phyloP scores from a whole-genome alignment of 2,329 filamentous ascomycete species.

The Colletotrichum sp. region DNA sequence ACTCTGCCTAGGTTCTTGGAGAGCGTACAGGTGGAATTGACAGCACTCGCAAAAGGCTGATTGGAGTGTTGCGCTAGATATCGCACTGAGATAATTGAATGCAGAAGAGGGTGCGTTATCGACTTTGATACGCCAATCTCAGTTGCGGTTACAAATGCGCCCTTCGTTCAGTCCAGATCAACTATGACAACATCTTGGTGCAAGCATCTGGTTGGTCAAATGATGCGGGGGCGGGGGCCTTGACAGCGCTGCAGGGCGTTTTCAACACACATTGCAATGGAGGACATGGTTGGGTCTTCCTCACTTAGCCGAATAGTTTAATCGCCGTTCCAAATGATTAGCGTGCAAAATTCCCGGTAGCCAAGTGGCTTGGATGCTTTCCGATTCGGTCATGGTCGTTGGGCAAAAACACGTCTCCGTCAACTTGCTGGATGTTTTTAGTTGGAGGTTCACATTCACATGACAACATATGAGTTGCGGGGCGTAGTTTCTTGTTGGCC shows the following conservation, averaged over 20 bases:
- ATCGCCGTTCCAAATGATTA: not conserved
- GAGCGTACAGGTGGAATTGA: not conserved
- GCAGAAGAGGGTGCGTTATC: not conserved
- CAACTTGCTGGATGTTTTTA: not conserved
- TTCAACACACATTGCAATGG: not conserved
- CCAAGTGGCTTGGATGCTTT: not conserved
- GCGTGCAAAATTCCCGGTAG: accelerated
- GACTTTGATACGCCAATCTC: not conserved
- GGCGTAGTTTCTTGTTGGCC: not conserved
- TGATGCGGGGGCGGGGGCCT: not conserved
- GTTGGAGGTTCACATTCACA: not conserved
- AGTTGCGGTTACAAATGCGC: not conserved
- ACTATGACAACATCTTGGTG: not conserved
- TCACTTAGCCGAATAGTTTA: not conserved
- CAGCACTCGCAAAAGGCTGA: not conserved
- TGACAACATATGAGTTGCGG: not conserved
- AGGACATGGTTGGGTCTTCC: not conserved
- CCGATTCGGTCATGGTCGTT: not conserved
- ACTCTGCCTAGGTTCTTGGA: not conserved
- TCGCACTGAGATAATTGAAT: not conserved
- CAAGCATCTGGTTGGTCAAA: not conserved
- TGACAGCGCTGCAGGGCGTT: not conserved
- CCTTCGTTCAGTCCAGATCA: not conserved
- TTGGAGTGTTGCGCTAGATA: not conserved
- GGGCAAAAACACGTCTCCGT: not conserved